Conservation (phyloP, 345 rosid species). For the Melaleuca quinquenervia region DNA sequence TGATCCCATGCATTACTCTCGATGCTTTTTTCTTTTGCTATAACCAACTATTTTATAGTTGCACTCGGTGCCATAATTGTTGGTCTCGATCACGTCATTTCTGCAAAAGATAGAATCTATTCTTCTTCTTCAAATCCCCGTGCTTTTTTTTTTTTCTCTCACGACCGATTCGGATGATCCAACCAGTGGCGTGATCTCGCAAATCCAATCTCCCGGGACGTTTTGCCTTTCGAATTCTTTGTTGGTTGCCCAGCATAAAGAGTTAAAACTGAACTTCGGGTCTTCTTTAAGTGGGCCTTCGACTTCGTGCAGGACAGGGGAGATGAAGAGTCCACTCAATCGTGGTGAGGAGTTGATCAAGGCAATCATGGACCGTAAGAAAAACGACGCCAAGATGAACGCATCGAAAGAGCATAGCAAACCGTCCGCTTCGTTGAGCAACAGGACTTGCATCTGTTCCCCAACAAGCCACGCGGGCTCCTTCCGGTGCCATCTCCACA, state of each 20-base stretch:
- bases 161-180: background rate
- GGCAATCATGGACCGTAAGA: background rate
- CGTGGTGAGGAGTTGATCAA: background rate
- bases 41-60: background rate
- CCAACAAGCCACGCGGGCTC: constrained; percentile 19
- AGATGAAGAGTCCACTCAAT: background rate
- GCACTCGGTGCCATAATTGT: background rate
- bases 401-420: background rate
- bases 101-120: background rate
- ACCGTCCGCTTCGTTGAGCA: background rate
- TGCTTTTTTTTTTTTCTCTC: background rate
- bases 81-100: background rate
- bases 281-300: background rate
- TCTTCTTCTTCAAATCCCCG: background rate
- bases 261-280: background rate
- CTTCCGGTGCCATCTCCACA: constrained; percentile 21
- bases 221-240: background rate
- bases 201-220: background rate
- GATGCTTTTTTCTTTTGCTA: background rate
- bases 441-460: constrained; percentile 9
- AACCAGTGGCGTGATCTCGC: background rate
- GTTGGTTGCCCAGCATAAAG: background rate
- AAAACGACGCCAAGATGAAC: background rate
- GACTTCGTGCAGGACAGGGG: background rate
- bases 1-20: background rate